Conservation (phyloP, 805 yeast species). For the Candida cerambycidarum region DNA sequence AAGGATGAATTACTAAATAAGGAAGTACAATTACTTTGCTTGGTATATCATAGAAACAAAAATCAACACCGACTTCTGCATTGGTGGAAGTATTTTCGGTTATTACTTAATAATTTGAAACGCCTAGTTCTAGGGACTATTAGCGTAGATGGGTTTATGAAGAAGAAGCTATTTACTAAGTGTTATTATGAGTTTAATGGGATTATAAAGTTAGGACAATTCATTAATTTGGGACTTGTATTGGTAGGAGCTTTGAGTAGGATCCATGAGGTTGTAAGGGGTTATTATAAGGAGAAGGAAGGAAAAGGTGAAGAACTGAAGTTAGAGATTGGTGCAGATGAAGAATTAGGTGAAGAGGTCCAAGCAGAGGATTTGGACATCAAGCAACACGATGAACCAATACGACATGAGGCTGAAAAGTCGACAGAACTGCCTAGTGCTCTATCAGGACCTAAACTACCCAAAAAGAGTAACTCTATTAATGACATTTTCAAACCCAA, state of each 20-base stretch:
- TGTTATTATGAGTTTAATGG: constrained; percentile 65
- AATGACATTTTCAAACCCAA: not conserved
- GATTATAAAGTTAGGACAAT: constrained; percentile 71
- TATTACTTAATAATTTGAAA: constrained; percentile 57
- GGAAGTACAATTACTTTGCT: constrained; percentile 61
- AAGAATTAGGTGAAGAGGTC: constrained; percentile 18
- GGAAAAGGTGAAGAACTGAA: not conserved
- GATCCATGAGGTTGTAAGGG: not conserved
- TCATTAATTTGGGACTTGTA: constrained; percentile 69
- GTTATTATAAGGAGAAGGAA: not conserved
- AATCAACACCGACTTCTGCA: constrained; percentile 71
- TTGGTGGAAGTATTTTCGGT: constrained; percentile 77
- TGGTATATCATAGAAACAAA: constrained; percentile 66
- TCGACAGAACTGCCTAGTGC: too few relatives aligned
- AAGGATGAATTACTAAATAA: constrained; percentile 19
- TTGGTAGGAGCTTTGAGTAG: constrained; percentile 55
- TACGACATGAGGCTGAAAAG: too few relatives aligned
- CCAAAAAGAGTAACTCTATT: too few relatives aligned
- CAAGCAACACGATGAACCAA: too few relatives aligned
- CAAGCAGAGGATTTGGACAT: constrained; percentile 10
- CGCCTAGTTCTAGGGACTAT: constrained; percentile 23
- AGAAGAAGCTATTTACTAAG: constrained; percentile 35
- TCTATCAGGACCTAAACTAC: too few relatives aligned
- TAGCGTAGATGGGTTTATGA: constrained; percentile 5
- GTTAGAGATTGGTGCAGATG: not conserved